These are phyloP conservation scores for Mitragyna speciosa DNA, from an alignment of 257 asterid genomes.

Conservation along the genomic window DNA sequence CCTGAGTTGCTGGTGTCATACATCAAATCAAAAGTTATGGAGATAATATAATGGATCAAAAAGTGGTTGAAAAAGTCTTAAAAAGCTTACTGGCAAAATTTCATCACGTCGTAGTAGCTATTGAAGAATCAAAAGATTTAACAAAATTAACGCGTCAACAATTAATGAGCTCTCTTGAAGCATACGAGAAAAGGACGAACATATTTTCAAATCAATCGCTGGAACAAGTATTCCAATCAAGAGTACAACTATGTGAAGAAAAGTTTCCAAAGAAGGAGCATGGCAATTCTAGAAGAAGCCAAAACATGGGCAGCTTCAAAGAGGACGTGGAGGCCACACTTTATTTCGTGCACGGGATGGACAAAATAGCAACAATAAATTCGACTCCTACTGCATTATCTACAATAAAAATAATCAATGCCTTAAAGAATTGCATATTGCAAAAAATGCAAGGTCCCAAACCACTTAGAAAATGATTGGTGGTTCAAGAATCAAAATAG, in stretches of 20 bases:
- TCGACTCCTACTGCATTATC: not conserved
- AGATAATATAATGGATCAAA: not conserved
- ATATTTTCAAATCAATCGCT: too few relatives aligned
- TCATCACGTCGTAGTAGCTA: not conserved
- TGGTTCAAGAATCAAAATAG: not conserved
- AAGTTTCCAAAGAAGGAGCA: not conserved
- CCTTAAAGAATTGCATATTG: not conserved
- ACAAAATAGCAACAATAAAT: not conserved
- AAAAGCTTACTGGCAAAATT: slow-evolving; percentile 3
- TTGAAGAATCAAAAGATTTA: not conserved
- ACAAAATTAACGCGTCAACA: too few relatives aligned
- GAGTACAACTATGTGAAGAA: not conserved
- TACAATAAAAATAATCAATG: slow-evolving; percentile 1
- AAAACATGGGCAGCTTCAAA: not conserved
- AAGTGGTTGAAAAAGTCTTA: not conserved
- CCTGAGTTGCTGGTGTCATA: not conserved
- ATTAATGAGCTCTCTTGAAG: too few relatives aligned
- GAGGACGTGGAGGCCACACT: not conserved
- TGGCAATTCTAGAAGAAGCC: not conserved
- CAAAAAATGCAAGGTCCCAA: slow-evolving; percentile 1
- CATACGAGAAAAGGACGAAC: not conserved
- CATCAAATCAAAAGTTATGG: not conserved
- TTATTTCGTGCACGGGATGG: not conserved
- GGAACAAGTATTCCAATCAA: not conserved
- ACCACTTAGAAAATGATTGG: slow-evolving; percentile 10